A percentile compares a stretch with the other conserved stretches of the same genome.
These are phyloP conservation scores for Erodium trifolium DNA, from an alignment of 441 rosid species.

Conservation along the genomic window DNA sequence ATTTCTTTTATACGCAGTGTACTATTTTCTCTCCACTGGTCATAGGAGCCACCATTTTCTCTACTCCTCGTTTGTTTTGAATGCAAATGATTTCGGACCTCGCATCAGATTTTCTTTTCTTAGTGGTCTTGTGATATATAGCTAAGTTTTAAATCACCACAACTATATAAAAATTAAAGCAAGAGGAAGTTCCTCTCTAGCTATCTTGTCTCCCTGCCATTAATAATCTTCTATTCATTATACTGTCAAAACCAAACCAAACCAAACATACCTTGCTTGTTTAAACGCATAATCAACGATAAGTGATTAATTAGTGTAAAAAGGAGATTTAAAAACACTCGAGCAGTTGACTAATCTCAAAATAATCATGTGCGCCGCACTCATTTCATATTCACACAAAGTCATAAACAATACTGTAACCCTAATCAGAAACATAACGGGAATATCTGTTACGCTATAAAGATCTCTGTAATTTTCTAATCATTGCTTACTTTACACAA, in stretches of 20 bases:
- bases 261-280: background rate
- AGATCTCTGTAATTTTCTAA: no score
- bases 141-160: no score
- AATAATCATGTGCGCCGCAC: slow-evolving; percentile 29
- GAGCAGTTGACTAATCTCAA: slow-evolving; percentile 27
- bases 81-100: no score
- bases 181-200: background rate
- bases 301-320: background rate
- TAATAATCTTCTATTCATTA: background rate
- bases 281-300: no score
- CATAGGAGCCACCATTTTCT: no score
- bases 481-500: background rate
- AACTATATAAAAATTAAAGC: no score
- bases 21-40: no score
- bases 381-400: slow-evolving; percentile 5
- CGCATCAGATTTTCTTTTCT: no score
- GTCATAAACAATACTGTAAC: no score
- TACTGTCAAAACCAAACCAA: background rate
- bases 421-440: slow-evolving; percentile 23
- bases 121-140: no score
- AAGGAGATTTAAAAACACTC: background rate
- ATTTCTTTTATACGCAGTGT: no score
- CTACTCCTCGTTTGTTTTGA: no score
- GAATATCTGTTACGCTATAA: slow-evolving; percentile 17
- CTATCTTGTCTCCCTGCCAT: background rate